These are phyloP conservation scores for Holtermanniella nyarrowii DNA, from an alignment of 768 basidiomycete genomes.

Conservation along the genomic window DNA sequence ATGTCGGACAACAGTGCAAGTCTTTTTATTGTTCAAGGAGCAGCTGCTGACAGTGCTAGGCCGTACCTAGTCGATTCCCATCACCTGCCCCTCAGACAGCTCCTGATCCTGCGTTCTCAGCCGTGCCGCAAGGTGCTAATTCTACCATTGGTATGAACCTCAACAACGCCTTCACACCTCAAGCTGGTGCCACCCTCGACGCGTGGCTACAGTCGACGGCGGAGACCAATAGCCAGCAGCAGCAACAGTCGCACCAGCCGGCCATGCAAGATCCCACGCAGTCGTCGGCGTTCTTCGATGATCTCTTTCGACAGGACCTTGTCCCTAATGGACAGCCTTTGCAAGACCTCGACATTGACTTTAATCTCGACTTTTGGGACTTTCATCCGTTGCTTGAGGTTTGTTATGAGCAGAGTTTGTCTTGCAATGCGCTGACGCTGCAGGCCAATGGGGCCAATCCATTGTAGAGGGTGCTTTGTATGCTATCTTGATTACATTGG, in stretches of 20 bases:
- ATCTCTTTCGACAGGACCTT: neutral
- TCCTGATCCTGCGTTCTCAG: neutral
- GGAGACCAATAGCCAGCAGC: too few species aligned
- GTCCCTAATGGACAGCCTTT: too few species aligned
- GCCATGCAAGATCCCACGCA: neutral
- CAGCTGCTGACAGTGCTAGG: neutral
- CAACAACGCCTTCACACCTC: neutral
- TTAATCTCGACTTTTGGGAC: too few species aligned
- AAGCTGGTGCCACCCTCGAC: neutral
- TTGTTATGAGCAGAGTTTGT: too few species aligned
- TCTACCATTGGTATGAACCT: neutral
- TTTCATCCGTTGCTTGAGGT: too few species aligned
- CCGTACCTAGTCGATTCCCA: neutral
- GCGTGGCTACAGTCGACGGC: neutral
- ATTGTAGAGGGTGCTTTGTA: too few species aligned
- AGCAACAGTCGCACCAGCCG: neutral
- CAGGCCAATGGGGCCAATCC: too few species aligned
- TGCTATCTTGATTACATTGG: too few species aligned
- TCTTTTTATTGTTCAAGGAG: too few species aligned
- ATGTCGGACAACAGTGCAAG: slow-evolving; percentile 30
- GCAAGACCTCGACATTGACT: too few species aligned
- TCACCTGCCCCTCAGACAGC: neutral
- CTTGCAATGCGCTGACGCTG: too few species aligned
- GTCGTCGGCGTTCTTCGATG: neutral
- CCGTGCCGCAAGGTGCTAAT: neutral